These are phyloP conservation scores for Alternaria arborescens DNA, from an alignment of 2,329 filamentous ascomycete species.

Conservation along the genomic window DNA sequence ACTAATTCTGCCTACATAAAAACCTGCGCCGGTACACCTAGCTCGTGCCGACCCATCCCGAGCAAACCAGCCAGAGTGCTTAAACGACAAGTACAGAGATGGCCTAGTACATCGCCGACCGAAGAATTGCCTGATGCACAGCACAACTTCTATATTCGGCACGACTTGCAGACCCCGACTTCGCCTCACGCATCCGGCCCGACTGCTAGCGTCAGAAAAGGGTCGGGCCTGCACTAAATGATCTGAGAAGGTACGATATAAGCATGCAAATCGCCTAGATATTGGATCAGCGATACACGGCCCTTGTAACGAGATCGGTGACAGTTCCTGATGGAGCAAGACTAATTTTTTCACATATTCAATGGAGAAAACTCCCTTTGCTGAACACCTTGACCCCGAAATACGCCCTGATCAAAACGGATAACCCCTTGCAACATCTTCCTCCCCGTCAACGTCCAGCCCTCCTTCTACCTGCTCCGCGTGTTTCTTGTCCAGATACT, in stretches of 20 bases:
- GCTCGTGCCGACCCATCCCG: slow-evolving; percentile 5
- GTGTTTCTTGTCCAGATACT: slow-evolving; percentile 79
- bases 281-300: neutral
- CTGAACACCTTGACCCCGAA: neutral
- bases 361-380: neutral
- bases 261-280: neutral
- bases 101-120: neutral
- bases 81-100: neutral
- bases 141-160: slow-evolving; percentile 7
- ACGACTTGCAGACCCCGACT: slow-evolving; percentile 3
- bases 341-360: neutral
- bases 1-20: neutral
- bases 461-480: slow-evolving; percentile 75
- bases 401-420: slow-evolving; percentile 57
- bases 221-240: neutral
- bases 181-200: slow-evolving; percentile 11
- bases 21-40: slow-evolving; percentile 5
- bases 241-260: neutral
- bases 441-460: slow-evolving; percentile 68
- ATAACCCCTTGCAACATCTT: slow-evolving; percentile 66
- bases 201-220: slow-evolving; percentile 1
- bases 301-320: neutral
- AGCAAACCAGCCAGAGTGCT: slow-evolving; percentile 1
- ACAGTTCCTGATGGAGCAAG: neutral
- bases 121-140: slow-evolving; percentile 10